Base-by-base conservation (phyloP, 495 filamentous ascomycete species). In the Aspergillus steynii region DNA sequence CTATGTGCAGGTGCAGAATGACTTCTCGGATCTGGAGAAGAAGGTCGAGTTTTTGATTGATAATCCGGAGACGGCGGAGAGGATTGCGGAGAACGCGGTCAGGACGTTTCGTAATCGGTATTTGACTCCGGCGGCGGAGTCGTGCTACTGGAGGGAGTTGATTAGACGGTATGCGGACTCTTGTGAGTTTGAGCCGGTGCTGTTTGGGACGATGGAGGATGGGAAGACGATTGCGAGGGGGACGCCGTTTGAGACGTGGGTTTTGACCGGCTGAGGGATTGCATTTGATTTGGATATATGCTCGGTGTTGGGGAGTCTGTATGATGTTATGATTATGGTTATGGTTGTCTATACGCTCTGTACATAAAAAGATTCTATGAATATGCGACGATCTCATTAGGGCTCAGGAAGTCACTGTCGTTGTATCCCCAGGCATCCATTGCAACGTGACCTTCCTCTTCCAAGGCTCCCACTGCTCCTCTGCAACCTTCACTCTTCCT, bases 121-220 rank as follows among this genome's bases (percentile, higher is more conserved):
- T 65, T 71, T 85, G 32, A 87, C 85, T 20, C 82, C 83, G 0
- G 85, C 86, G 9, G 85, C 85, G 0, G 81, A 85, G 67, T 75
- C 81, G 2, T 88, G 84, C 56, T 86, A 88, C 63, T 88, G 86
- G 85, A 74, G 85, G 26, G 63, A 75, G 52, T 61, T 88, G 69
- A 65, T 88, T 3, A 66, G 68, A 26, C 69, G 67, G 32, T 88
- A 82, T 76, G 77, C 74, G 2, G 66, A 64, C 14, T 78, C 81
- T 29, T 69, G 64, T 60, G 71, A 68, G 47, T 80, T 82, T 63
- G 74, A 75, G 69, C 78, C 78, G 2, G 67, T 73, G 2, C 61
- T 79, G 32, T 73, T 73, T 57, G 59, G 60, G 1, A 59, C 58
- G 14, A 25, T 47, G 9, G 59, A 61, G 9, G 69, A 75, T 58